A percentile compares a stretch with the other conserved stretches of the same genome.
Evolutionary conservation across 2,329 filamentous ascomycete genomes (phyloP).

Genomic region (Monosporascus sp.): DNA sequence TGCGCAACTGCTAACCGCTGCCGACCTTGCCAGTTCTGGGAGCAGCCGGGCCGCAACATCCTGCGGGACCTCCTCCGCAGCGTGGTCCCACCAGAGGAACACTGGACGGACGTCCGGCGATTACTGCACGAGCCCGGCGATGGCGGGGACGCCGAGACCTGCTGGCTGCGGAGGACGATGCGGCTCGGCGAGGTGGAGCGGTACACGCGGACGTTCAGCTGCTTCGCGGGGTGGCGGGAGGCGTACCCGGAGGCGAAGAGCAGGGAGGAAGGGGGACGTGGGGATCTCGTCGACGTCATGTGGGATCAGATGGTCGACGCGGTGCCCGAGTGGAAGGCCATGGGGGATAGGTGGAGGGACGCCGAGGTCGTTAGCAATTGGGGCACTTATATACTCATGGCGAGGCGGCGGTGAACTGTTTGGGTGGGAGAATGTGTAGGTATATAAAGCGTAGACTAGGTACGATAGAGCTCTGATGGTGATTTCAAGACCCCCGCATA

Average conservation of each 20-base stretch:
- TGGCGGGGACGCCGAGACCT: slow-evolving; percentile 29
- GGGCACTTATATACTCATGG: slow-evolving; percentile 56
- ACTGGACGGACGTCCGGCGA: slow-evolving; percentile 49
- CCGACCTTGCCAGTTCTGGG: slow-evolving; percentile 43
- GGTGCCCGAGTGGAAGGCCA: slow-evolving; percentile 47
- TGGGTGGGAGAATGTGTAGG: not conserved
- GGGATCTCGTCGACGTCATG: slow-evolving; percentile 58
- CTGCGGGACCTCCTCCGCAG: slow-evolving; percentile 46
- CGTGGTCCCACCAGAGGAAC: slow-evolving; percentile 43
- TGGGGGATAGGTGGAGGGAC: slow-evolving; percentile 46
- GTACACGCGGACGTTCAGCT: slow-evolving; percentile 58
- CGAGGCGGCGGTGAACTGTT: slow-evolving; percentile 34
- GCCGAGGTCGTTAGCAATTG: slow-evolving; percentile 53
- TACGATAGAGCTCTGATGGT: too few relatives aligned
- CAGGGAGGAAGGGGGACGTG: slow-evolving; percentile 47
- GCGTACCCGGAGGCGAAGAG: slow-evolving; percentile 45
- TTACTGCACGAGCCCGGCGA: slow-evolving; percentile 52
- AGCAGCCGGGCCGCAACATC: slow-evolving; percentile 52
- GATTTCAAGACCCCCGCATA: too few relatives aligned
- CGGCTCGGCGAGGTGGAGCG: slow-evolving; percentile 54
- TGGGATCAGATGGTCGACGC: slow-evolving; percentile 51
- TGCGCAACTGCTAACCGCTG: too few relatives aligned
- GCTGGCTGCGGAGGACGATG: slow-evolving; percentile 49
- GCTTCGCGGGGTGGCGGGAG: slow-evolving; percentile 54
- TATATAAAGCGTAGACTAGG: not conserved